Evolutionary conservation across 2,329 filamentous ascomycete species (phyloP), one percentile per base, ranked within the genome.

Genomic region (Nigrospora oryzae): DNA sequence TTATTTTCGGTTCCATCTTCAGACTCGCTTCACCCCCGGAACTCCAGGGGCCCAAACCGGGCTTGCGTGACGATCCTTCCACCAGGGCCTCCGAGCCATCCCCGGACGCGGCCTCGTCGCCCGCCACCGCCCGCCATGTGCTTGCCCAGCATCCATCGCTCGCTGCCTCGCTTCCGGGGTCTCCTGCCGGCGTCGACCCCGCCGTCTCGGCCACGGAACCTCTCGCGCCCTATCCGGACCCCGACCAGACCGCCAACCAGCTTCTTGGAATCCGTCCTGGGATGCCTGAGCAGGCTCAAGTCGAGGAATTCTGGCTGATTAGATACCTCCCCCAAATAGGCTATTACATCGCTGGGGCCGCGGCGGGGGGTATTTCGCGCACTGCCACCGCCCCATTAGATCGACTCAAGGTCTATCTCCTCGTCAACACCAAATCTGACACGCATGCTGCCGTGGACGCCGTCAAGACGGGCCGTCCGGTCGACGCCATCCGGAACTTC

Each of bases 341-440:
- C 77, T 98, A 97, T 71, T 98, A 97, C 68, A 69, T 95, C 70
- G 93, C 93, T 64, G 93, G 93, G 74, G 93, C 89, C 66, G 75
- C 95, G 63, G 89, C 91, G 63, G 93, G 93, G 63, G 91, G 89
- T 64, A 84, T 96, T 58, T 97, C 91, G 62, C 84, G 93, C 62
- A 97, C 93, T 61, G 86, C 88, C 51, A 98, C 93, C 55, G 93
- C 93, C 49, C 93, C 93, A 48, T 83, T 98, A 66, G 93, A 98
- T 70, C 89, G 93, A 56, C 74, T 98, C 47, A 97, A 97, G 70
- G 93, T 98, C 53, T 97, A 95, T 64, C 79, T 98, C 43, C 93
- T 98, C 57, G 91, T 95, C 43, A 91, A 94, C 65, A 95, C 89
- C 46, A 77, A 74, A 51, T 69, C 74, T 45, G 75, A 73, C 47